Evolutionary conservation across 2,329 filamentous ascomycete genomes (phyloP).

Genomic region (Botrytis cinerea): DNA sequence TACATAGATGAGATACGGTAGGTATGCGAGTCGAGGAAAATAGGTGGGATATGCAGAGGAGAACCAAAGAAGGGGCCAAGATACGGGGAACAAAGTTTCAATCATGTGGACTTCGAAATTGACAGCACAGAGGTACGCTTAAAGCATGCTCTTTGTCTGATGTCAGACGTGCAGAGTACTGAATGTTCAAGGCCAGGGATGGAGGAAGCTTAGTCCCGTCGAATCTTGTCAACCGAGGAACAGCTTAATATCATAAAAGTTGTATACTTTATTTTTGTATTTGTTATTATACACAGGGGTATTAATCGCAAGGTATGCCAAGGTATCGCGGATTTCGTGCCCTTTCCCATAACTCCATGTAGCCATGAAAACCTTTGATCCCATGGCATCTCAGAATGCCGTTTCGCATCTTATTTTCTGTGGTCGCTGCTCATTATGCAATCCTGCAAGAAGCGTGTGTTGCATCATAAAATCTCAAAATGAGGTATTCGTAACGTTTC

Average conservation of each 20-base stretch:
- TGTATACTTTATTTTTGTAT: conserved; percentile 2
- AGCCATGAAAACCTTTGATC: conserved; percentile 14
- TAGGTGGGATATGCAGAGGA: neutral
- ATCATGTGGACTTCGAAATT: neutral
- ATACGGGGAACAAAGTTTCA: neutral
- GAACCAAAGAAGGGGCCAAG: neutral
- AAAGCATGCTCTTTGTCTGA: neutral
- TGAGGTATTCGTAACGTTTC: conserved; percentile 8
- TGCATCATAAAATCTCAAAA: conserved; percentile 12
- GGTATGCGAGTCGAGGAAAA: neutral
- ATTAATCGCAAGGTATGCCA: conserved; percentile 3
- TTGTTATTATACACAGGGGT: conserved; percentile 16
- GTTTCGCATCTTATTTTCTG: neutral
- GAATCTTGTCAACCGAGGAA: neutral
- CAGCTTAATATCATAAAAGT: neutral
- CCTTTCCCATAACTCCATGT: conserved; percentile 16
- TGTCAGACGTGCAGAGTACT: neutral
- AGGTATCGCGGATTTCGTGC: conserved; percentile 9
- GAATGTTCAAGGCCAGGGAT: neutral
- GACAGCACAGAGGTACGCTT: neutral
- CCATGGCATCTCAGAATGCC: neutral
- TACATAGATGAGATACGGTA: neutral
- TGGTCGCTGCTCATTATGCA: conserved; percentile 12
- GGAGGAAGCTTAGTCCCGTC: neutral
- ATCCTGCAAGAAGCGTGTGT: neutral